phyloP scores from a whole-genome alignment of 75 land plant genomes.

The Sequoiadendron giganteum region DNA sequence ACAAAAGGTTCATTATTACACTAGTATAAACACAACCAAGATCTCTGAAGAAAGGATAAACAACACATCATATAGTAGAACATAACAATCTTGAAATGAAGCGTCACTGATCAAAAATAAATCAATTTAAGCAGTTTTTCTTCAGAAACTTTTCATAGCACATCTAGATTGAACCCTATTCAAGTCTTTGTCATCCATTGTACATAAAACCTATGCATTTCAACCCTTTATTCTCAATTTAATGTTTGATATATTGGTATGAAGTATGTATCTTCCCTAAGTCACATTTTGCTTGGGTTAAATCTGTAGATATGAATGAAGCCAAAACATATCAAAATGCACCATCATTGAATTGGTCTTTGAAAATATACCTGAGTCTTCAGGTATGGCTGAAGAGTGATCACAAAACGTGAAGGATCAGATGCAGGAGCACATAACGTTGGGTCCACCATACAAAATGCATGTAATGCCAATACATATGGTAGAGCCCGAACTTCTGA shows the following conservation, averaged over 20 bases:
- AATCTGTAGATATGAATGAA: neutral
- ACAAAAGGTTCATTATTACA: neutral
- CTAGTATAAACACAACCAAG: neutral
- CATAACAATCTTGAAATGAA: neutral
- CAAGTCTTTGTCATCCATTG: neutral
- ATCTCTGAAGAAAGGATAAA: neutral
- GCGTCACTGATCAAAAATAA: neutral
- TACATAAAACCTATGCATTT: neutral
- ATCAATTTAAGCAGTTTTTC: neutral
- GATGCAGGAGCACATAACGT: constrained; percentile 89
- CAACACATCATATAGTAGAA: neutral
- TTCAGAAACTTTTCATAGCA: neutral
- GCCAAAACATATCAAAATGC: neutral
- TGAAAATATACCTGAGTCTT: constrained; percentile 71
- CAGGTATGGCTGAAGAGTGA: constrained; percentile 93
- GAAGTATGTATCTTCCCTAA: neutral
- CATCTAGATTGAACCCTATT: neutral
- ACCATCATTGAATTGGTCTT: neutral
- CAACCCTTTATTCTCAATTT: neutral
- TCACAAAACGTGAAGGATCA: constrained; percentile 94
- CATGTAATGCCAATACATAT: constrained; percentile 87
- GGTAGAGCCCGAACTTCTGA: constrained; percentile 77
- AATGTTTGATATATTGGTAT: neutral
- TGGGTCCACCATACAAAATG: constrained; percentile 97
- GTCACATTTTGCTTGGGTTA: neutral